phyloP scores from a whole-genome alignment of 805 yeast species.

The Candida broadrunensis region DNA sequence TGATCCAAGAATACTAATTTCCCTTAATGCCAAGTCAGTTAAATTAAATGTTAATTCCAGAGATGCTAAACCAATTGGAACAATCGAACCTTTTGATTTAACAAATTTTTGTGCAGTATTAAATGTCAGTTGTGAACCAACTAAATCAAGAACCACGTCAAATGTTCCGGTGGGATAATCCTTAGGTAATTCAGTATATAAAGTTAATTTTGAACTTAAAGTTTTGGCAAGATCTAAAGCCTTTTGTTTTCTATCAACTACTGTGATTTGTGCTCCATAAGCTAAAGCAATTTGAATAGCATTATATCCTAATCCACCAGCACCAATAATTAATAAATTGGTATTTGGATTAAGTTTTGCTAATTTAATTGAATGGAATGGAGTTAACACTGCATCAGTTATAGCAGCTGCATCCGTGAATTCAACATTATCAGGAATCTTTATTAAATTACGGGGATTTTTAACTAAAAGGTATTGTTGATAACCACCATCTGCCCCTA shows the following conservation, averaged over 20 bases:
- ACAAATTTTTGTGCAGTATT: constrained; percentile 29
- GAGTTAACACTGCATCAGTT: constrained; percentile 41
- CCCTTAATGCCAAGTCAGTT: constrained; percentile 38
- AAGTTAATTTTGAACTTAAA: constrained; percentile 31
- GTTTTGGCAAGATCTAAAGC: constrained; percentile 21
- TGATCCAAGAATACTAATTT: constrained; percentile 34
- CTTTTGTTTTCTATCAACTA: constrained; percentile 30
- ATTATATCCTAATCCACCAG: constrained; percentile 44
- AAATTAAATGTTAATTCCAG: constrained; percentile 24
- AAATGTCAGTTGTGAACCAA: constrained; percentile 29
- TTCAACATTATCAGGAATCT: constrained; percentile 35
- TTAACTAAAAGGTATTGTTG: constrained; percentile 34
- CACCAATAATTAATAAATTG: constrained; percentile 35
- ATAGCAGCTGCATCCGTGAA: constrained; percentile 39
- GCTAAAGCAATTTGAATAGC: constrained; percentile 35
- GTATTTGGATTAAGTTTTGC: constrained; percentile 32
- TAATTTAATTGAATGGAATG: constrained; percentile 36
- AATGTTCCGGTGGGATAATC: constrained; percentile 27
- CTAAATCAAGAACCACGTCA: constrained; percentile 39
- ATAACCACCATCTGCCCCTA: constrained; percentile 39
- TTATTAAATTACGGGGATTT: constrained; percentile 30
- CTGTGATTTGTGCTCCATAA: constrained; percentile 32
- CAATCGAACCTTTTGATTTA: constrained; percentile 34
- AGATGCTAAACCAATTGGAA: constrained; percentile 43
- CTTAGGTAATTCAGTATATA: constrained; percentile 26